Evolutionary conservation across 208 protist genomes (phyloP).

Genomic region (Crithidia acanthocephali): DNA sequence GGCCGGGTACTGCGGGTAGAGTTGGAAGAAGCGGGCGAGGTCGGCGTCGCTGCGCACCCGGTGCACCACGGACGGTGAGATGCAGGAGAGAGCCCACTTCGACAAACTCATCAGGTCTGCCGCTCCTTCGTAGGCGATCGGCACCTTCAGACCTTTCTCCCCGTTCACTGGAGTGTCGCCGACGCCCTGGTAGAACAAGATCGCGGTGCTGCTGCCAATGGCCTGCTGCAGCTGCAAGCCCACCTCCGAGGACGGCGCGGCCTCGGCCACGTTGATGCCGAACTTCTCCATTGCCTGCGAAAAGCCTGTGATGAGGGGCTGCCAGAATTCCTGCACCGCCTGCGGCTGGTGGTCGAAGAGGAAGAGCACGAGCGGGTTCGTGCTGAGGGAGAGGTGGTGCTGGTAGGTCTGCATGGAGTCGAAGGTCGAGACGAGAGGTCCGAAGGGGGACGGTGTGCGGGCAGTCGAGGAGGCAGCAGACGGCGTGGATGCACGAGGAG

Average conservation of each 20-base stretch:
- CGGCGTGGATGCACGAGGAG: not conserved
- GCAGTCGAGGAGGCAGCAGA: not conserved
- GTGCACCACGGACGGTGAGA: slow-evolving; percentile 33
- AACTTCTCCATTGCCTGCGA: slow-evolving; percentile 22
- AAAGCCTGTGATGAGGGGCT: slow-evolving; percentile 26
- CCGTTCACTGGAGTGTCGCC: slow-evolving; percentile 15
- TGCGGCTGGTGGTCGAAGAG: slow-evolving; percentile 13
- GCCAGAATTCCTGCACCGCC: slow-evolving; percentile 19
- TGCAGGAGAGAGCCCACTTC: slow-evolving; percentile 37
- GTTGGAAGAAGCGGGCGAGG: slow-evolving; percentile 32
- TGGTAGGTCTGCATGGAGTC: slow-evolving; percentile 15
- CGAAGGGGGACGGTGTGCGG: not conserved
- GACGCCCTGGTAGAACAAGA: slow-evolving; percentile 48
- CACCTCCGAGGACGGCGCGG: slow-evolving; percentile 13
- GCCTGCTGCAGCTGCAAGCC: slow-evolving; percentile 17
- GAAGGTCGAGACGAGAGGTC: slow-evolving; percentile 18
- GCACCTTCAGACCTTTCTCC: slow-evolving; percentile 27
- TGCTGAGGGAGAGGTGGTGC: slow-evolving; percentile 15
- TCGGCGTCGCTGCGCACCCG: slow-evolving; percentile 45
- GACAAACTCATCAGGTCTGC: slow-evolving; percentile 23
- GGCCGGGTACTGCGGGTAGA: slow-evolving; percentile 33
- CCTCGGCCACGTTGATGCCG: slow-evolving; percentile 32
- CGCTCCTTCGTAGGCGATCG: slow-evolving; percentile 23
- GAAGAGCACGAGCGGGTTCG: slow-evolving; percentile 29
- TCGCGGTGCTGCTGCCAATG: slow-evolving; percentile 3